Base-by-base conservation (phyloP, 2,329 filamentous ascomycete species). In the Penicillium rolfsii region DNA sequence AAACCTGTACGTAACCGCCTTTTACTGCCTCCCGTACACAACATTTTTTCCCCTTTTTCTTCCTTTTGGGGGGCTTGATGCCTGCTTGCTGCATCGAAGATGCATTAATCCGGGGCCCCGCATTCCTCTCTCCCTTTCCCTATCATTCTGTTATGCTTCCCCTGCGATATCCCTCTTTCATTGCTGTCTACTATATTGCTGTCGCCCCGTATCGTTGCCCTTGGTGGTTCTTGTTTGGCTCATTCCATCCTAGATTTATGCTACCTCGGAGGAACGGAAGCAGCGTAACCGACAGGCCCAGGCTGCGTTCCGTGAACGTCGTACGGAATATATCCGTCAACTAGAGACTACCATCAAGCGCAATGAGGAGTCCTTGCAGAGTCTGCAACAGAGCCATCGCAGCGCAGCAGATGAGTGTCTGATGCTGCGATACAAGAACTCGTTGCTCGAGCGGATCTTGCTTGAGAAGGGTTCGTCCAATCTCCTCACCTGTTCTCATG, bases 261-360 rank as follows among this genome's bases (percentile, higher is more conserved):
- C 95, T 57, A 99, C 95, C 38, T 98, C 95, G 11, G 95, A 99
- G 79, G 95, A 99, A 80, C 89, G 95, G 73, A 98, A 99, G 82
- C 95, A 98, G 80, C 88, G 95, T 67, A 99, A 99, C 76, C 85
- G 95, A 70, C 95, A 98, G 81, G 95, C 95, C 52, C 95, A 99
- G 80, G 95, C 95, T 58, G 95, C 95, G 60, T 99, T 99, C 74
- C 89, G 95, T 70, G 95, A 99, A 80, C 90, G 95, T 67, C 89
- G 95, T 61, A 98, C 94, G 58, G 95, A 99, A 82, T 99, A 99
- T 78, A 99, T 99, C 82, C 98, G 98, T 82, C 95, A 99, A 78
- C 86, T 99, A 28, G 95, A 99, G 80, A 92, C 94, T 70, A 96
- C 93, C 58, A 98, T 99, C 79, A 94, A 95, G 73, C 91, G 95